phyloP scores from a whole-genome alignment of 306 rosid species.

The Prunus persica region Prunus_persica_NCBIv2 NC_034009.1:10777501-10778000 shows the following conservation, averaged over 20 bases:
- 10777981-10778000: neutral
- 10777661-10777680: neutral
- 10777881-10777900: neutral
- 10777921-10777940: neutral
- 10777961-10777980: neutral
- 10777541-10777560: conserved; percentile 12
- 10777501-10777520: conserved; percentile 16
- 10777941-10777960: neutral
- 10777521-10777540: neutral
- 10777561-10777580: conserved; percentile 22
- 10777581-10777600: conserved; percentile 8
- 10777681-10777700: neutral
- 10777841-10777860: neutral
- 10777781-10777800: neutral
- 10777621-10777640: neutral
- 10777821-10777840: neutral
- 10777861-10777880: neutral
- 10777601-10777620: conserved; percentile 6
- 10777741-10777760: neutral
- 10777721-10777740: neutral
- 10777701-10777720: neutral
- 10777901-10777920: neutral
- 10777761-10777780: neutral
- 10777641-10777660: conserved; percentile 3
- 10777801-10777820: neutral